phyloP scores from a whole-genome alignment of 345 rosid species.

The Citrus hindsii region DNA sequence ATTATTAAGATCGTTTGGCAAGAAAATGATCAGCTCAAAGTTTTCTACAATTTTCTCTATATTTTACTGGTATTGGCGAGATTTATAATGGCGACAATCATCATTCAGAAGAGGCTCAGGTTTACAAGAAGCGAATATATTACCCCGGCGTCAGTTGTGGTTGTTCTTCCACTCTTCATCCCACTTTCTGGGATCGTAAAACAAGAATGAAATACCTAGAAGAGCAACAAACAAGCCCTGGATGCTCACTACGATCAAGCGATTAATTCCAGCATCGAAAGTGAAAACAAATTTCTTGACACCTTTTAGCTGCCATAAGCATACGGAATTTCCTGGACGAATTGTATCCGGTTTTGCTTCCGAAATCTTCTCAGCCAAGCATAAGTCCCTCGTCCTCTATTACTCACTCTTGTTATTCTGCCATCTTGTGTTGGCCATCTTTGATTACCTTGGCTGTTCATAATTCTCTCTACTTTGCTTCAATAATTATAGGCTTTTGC shows the following conservation, averaged over 20 bases:
- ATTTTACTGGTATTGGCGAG: conserved; percentile 45
- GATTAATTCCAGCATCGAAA: not conserved
- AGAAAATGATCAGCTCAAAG: conserved; percentile 35
- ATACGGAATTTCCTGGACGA: conserved; percentile 39
- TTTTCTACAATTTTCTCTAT: conserved; percentile 42
- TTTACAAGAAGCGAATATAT: conserved; percentile 31
- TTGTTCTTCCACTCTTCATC: conserved; percentile 24
- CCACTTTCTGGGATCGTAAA: conserved; percentile 38
- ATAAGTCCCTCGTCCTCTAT: conserved; percentile 42
- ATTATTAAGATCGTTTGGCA: conserved; percentile 33
- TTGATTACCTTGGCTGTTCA: conserved; percentile 44
- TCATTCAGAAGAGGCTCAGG: conserved; percentile 33
- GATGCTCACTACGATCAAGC: conserved; percentile 8
- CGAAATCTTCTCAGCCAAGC: conserved; percentile 39
- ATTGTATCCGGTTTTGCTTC: conserved; percentile 29
- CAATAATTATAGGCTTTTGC: conserved; percentile 49
- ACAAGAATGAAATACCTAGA: conserved; percentile 41
- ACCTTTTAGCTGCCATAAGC: conserved; percentile 36
- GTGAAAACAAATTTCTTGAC: not conserved
- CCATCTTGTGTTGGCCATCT: conserved; percentile 43
- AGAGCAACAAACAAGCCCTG: conserved; percentile 18
- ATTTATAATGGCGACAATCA: conserved; percentile 43
- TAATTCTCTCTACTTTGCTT: conserved; percentile 46
- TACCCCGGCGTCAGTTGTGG: conserved; percentile 36
- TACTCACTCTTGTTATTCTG: conserved; percentile 38